Percentiles rank a stretch among this genome's conserved stretches.
phyloP scores from a whole-genome alignment of 148 eudicot species.

The Oxyria digyna region DNA sequence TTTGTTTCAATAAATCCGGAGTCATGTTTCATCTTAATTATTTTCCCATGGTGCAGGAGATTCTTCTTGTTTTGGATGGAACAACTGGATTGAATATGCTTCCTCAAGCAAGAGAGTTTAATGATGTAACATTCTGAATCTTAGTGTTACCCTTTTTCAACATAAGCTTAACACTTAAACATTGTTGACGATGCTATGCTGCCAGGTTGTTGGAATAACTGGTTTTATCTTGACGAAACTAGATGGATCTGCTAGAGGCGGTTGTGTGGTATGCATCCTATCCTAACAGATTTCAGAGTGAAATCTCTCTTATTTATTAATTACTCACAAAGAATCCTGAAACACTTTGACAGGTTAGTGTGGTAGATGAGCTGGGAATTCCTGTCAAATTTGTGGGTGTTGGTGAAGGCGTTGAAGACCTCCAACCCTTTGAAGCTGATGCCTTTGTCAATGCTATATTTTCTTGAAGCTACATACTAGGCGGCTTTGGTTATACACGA shows the following conservation, averaged over 20 bases:
- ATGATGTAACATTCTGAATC: conserved; percentile 43
- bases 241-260: conserved; percentile 98
- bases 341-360: conserved; percentile 54
- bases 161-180: not conserved
- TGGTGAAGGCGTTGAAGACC: conserved; percentile 96
- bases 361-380: conserved; percentile 92
- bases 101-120: conserved; percentile 99
- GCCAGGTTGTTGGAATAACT: conserved; percentile 88
- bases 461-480: conserved; percentile 26
- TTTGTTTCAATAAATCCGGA: too few relatives aligned
- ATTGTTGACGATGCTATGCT: not conserved
- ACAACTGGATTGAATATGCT: conserved; percentile 99
- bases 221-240: conserved; percentile 94
- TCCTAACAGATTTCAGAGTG: not conserved
- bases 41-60: conserved; percentile 44
- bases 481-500: too few relatives aligned
- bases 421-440: conserved; percentile 90
- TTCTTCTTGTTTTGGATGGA: conserved; percentile 88
- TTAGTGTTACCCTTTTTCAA: not conserved
- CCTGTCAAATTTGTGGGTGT: conserved; percentile 99
- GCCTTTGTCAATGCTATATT: conserved; percentile 82
- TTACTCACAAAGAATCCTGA: not conserved
- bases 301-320: not conserved
- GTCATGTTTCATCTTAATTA: not conserved
- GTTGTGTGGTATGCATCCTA: conserved; percentile 72